These are phyloP conservation scores for Nematodospora anomalae DNA, from an alignment of 1,139 yeast genomes.

Conservation along the genomic window DNA sequence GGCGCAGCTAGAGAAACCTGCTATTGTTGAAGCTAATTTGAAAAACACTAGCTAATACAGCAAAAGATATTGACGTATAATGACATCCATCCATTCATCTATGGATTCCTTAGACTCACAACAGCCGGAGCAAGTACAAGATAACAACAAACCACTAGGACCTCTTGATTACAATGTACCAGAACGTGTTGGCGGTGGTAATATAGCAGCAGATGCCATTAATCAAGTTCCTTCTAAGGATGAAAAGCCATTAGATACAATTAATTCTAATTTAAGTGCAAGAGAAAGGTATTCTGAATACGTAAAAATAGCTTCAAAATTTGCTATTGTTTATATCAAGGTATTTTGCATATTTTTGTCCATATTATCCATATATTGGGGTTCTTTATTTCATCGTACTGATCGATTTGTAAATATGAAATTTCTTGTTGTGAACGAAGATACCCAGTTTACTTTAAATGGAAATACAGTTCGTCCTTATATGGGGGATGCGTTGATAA, in stretches of 20 bases:
- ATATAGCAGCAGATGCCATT: conserved; percentile 10
- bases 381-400: conserved; percentile 47
- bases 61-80: too few species aligned
- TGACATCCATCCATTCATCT: too few species aligned
- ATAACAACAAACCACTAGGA: not conserved
- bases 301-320: conserved; percentile 8
- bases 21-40: too few species aligned
- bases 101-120: conserved; percentile 4
- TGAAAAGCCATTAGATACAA: too few species aligned
- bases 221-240: not conserved
- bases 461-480: conserved; percentile 24
- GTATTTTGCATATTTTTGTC: conserved; percentile 23
- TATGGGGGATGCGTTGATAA: conserved; percentile 34
- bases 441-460: conserved; percentile 23
- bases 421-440: conserved; percentile 50
- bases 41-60: too few species aligned
- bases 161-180: not conserved
- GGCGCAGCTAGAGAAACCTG: too few species aligned
- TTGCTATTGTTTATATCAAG: conserved; percentile 10
- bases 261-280: conserved; percentile 4
- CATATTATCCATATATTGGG: conserved; percentile 60
- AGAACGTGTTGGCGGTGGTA: conserved; percentile 10
- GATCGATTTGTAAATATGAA: conserved; percentile 39
- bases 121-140: not conserved
- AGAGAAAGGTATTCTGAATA: conserved; percentile 11